These are phyloP conservation scores for Prunus dulcis DNA, from an alignment of 306 rosid species.

Conservation along the genomic window DNA sequence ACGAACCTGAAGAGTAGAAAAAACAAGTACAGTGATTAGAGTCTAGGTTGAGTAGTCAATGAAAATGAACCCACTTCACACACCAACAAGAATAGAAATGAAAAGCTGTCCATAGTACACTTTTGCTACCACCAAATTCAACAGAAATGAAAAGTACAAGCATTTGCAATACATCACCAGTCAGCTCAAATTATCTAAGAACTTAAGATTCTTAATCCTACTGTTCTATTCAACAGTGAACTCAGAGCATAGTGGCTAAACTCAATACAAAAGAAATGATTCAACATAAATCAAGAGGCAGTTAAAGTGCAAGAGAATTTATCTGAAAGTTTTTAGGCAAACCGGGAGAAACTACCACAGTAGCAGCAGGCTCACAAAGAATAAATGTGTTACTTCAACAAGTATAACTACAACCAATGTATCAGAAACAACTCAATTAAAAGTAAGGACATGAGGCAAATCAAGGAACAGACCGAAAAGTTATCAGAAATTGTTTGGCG, in stretches of 20 bases:
- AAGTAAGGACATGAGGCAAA: constrained; percentile 2
- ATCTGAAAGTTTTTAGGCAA: neutral
- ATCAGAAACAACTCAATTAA: neutral
- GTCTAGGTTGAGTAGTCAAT: neutral
- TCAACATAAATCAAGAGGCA: neutral
- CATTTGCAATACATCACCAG: neutral
- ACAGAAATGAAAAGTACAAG: neutral
- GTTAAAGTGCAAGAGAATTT: neutral
- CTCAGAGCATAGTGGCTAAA: neutral
- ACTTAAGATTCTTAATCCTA: neutral
- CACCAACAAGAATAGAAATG: neutral
- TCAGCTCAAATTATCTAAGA: neutral
- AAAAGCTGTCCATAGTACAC: neutral
- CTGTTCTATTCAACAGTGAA: neutral
- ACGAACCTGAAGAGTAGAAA: constrained; percentile 63
- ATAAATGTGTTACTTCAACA: neutral
- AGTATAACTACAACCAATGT: neutral
- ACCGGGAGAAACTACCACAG: neutral
- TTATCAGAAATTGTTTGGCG: constrained; percentile 78
- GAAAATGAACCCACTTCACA: neutral
- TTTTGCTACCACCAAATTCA: neutral
- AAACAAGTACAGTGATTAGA: constrained; percentile 25
- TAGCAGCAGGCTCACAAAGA: neutral
- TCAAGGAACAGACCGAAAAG: constrained; percentile 60
- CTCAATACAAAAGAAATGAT: neutral